phyloP scores from a whole-genome alignment of 257 asterid species.

The Solanum paucissectum region DNA sequence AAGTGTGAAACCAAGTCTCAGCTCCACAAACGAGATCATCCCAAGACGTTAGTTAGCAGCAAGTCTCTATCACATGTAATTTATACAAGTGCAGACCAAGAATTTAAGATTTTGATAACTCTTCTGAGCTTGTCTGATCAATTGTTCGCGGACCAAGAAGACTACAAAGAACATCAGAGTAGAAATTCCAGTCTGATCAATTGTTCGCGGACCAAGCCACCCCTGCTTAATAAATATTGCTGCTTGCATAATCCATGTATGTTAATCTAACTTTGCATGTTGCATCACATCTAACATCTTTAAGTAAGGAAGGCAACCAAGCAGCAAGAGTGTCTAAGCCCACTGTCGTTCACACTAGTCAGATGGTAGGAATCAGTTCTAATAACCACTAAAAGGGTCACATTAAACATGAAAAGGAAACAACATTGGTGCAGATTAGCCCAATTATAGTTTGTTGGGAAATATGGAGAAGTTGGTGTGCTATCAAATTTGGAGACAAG shows the following conservation, averaged over 20 bases:
- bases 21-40: too few relatives aligned
- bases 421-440: background rate
- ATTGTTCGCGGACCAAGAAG: background rate
- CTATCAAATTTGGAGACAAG: background rate
- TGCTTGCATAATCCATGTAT: background rate
- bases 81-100: background rate
- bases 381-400: background rate
- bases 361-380: background rate
- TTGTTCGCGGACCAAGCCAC: slow-evolving; percentile 50
- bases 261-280: background rate
- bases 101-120: background rate
- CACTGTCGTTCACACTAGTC: background rate
- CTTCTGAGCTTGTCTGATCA: background rate
- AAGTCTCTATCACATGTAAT: background rate
- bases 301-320: background rate
- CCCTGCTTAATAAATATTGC: background rate
- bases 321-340: background rate
- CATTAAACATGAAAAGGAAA: background rate
- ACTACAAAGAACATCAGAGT: slow-evolving; percentile 43
- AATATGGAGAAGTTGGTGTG: background rate
- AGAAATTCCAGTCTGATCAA: slow-evolving; percentile 63
- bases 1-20: too few relatives aligned
- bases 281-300: background rate
- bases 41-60: background rate
- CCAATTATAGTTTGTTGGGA: background rate